Evolutionary conservation across 352 stramenopile genomes (phyloP), one percentile per base, ranked within the genome.

Genomic region (Phytophthora fragariaefolia): DNA sequence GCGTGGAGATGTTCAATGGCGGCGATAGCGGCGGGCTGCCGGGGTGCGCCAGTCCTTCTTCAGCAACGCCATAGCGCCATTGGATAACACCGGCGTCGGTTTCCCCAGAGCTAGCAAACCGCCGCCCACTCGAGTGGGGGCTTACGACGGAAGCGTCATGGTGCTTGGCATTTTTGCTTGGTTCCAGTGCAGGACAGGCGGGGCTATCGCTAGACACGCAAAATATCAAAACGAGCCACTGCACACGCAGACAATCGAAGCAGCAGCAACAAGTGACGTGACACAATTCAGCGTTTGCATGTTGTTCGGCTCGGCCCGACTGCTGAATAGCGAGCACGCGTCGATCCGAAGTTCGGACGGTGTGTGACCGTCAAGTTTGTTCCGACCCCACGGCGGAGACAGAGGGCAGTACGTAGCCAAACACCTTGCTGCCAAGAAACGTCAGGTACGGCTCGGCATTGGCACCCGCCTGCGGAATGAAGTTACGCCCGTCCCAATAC

Each of bases 401-500:
- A 28, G 40, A 53, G 9, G 74, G 43, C 6, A 73, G n/a, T 23
- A 95, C 83, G 68, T 89, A 86, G 10, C 77, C 86, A 69, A 96
- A 95, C 20, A 69, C 49, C 73, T 94, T 87, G 55, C 83, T 93
- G 18, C 88, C 88, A 4, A 96, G 73, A 51, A 96, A 96, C n/a
- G 88, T 92, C 46, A 96, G 66, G 54, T 87, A 95, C 20, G 85
- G 78, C 42, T 79, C 60, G 4, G 66, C 64, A 1, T 73, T 26
- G 2, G 62, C 58, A 4, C 53, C 24, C 6, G 60, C 43, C 50
- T 67, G 71, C 4, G 85, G 76, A 43, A 90, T 80, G 51, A 96
- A 95, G 48, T 87, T 89, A 52, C 88, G 85, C 42, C 86, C 86
- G 63, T 96, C 79, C 88, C 88, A 96, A 58, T 96, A 96, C 6